Evolutionary conservation across 2,329 filamentous ascomycete species (phyloP).

Genomic region (Thielaviopsis musarum): DNA sequence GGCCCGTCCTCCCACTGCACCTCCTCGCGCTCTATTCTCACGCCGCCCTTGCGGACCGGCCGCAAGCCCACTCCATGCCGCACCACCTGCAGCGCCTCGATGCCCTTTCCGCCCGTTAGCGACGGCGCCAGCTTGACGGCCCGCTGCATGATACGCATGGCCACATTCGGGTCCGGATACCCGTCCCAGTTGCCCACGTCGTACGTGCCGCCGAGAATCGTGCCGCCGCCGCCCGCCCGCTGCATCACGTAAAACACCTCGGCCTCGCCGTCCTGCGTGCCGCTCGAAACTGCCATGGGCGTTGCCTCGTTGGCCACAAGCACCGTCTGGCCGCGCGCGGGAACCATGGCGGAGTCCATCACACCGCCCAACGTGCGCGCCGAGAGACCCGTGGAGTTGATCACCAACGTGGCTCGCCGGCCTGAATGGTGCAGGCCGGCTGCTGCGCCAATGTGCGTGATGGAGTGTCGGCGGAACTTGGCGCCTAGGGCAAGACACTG

Average conservation of each 20-base stretch:
- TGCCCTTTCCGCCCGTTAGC: conserved; percentile 46
- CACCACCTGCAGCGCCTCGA: conserved; percentile 58
- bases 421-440: not conserved
- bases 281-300: conserved; percentile 52
- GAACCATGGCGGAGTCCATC: conserved; percentile 53
- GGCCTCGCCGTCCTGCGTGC: conserved; percentile 54
- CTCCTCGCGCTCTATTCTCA: conserved; percentile 49
- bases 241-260: conserved; percentile 74
- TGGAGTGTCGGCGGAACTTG: conserved; percentile 42
- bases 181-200: conserved; percentile 66
- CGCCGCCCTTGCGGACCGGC: conserved; percentile 55
- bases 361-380: conserved; percentile 68
- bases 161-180: conserved; percentile 62
- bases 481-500: conserved; percentile 63
- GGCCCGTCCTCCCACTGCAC: conserved; percentile 37
- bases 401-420: conserved; percentile 31
- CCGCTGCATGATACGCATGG: conserved; percentile 71
- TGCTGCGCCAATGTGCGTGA: conserved; percentile 61
- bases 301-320: conserved; percentile 64
- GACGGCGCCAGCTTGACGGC: conserved; percentile 46
- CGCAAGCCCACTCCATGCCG: conserved; percentile 70
- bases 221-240: conserved; percentile 63
- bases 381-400: conserved; percentile 75
- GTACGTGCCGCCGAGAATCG: conserved; percentile 73
- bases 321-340: conserved; percentile 69